phyloP scores from a whole-genome alignment of 805 yeast species.

The Ogataea nakhonphanomensis region DNA sequence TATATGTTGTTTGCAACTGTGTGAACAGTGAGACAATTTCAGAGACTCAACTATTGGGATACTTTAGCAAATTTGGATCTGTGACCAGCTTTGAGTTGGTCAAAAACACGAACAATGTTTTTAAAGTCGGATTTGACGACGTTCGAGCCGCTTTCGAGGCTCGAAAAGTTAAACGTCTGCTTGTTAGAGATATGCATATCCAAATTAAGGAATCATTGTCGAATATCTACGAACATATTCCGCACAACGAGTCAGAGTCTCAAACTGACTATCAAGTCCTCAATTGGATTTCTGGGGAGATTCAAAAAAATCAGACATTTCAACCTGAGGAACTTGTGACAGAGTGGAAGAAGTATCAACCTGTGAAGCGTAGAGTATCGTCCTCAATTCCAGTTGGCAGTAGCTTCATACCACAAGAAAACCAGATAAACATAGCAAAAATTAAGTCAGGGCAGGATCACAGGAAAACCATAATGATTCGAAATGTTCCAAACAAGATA shows the following conservation, averaged over 20 bases:
- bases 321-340: slow-evolving; percentile 9
- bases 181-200: slow-evolving; percentile 11
- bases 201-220: slow-evolving; percentile 23
- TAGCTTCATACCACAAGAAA: slow-evolving; percentile 30
- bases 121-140: slow-evolving; percentile 34
- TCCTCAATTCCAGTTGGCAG: slow-evolving; percentile 21
- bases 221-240: slow-evolving; percentile 18
- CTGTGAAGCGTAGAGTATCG: slow-evolving; percentile 24
- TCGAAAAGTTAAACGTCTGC: slow-evolving; percentile 13
- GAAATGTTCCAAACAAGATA: slow-evolving; percentile 53
- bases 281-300: slow-evolving; percentile 19
- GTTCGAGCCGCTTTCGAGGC: slow-evolving; percentile 34
- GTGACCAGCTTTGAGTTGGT: slow-evolving; percentile 16
- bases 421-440: slow-evolving; percentile 38
- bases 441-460: slow-evolving; percentile 41
- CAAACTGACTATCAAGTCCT: slow-evolving; percentile 10
- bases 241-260: background rate
- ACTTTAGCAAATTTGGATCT: slow-evolving; percentile 25
- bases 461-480: slow-evolving; percentile 49
- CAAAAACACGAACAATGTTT: slow-evolving; percentile 9
- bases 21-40: slow-evolving; percentile 6
- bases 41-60: slow-evolving; percentile 16
- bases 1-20: slow-evolving; percentile 16
- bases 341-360: slow-evolving; percentile 26
- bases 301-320: slow-evolving; percentile 1